Base-by-base conservation (phyloP, 805 yeast genomes). In the Alloascoidea hylecoeti region DNA sequence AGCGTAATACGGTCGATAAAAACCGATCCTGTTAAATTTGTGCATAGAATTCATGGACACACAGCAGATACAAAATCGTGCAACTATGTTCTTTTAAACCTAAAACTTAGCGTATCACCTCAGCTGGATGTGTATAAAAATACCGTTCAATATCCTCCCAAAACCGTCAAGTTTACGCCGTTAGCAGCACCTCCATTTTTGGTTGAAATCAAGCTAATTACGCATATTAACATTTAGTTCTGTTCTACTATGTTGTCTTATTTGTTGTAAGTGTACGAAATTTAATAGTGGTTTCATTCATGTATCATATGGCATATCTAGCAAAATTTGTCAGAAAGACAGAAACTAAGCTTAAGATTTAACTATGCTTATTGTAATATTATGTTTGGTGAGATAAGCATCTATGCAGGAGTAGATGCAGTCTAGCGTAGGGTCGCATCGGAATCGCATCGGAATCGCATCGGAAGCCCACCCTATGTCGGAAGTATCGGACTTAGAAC, bases 111-210 rank as follows among this genome's bases (percentile, higher is more conserved):
- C 30, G 9, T 9, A 9, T n/a, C 9, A n/a, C 30, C 30, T 9
- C n/a, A n/a, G n/a, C n/a, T n/a, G n/a, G 30, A 23, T n/a, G n/a
- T 23, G 30, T 23, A 23, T n/a, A 23, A 23, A 23, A 23, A 9
- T 23, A n/a, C 30, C 13, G 30, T 23, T n/a, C 30, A 23, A n/a
- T 23, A 23, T 23, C 30, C 30, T n/a, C 30, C 30, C n/a, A 23
- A 23, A 23, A 23, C 30, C 30, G 30, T 23, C 30, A 23, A 23
- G 30, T 23, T 23, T 23, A 23, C 30, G 9, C 30, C 30, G 9
- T 23, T 23, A 23, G 30, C 30, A n/a, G 30, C 30, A n/a, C 30
- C 30, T 23, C 30, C 30, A 9, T 23, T 23, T 23, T 23, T 23
- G 30, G 30, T 23, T n/a, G 30, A 23, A 23, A 23, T 23, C n/a